A percentile compares a stretch with the other conserved stretches of the same genome.
Conservation (phyloP, 495 filamentous ascomycete genomes). For the Staphylotrichum tortipilum region DNA sequence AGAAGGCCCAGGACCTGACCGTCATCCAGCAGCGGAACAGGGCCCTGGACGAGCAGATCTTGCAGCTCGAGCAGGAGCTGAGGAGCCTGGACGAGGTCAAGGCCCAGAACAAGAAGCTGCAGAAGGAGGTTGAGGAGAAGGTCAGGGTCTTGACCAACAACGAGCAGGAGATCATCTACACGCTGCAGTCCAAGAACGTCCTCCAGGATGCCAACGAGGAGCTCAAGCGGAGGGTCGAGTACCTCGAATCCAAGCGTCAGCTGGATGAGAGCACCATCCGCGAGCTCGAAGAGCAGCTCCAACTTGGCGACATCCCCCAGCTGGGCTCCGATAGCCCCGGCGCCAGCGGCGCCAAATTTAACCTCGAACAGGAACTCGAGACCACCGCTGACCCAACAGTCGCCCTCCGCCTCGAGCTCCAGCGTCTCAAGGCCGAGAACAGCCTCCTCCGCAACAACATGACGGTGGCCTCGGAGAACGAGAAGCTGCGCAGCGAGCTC, state of each 20-base stretch:
- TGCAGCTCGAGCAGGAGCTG: constrained; percentile 59
- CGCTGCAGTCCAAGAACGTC: constrained; percentile 27
- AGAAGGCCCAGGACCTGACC: constrained; percentile 59
- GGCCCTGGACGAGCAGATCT: constrained; percentile 33
- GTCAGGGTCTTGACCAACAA: constrained; percentile 26
- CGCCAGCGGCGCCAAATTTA: constrained; percentile 19
- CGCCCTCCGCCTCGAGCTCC: constrained; percentile 33
- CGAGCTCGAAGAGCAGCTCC: constrained; percentile 40
- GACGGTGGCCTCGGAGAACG: constrained; percentile 40
- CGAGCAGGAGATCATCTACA: constrained; percentile 37
- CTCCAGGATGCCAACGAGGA: constrained; percentile 26
- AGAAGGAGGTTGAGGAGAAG: constrained; percentile 34
- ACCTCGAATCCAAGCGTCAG: constrained; percentile 26
- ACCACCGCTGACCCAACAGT: constrained; percentile 23
- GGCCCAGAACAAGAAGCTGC: constrained; percentile 48
- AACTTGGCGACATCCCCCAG: constrained; percentile 22
- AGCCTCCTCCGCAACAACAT: constrained; percentile 41
- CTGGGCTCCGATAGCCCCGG: constrained; percentile 17
- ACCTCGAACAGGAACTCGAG: constrained; percentile 37
- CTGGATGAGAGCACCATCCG: constrained; percentile 34
- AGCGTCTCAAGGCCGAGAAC: constrained; percentile 47
- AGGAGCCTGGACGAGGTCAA: constrained; percentile 51
- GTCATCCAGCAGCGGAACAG: constrained; percentile 37
- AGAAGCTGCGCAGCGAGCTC: constrained; percentile 40
- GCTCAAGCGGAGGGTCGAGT: constrained; percentile 26